Percentiles rank a stretch among this genome's conserved stretches.
Evolutionary conservation across 805 yeast species (phyloP).

Genomic region (Isabelozyma heimii): DNA sequence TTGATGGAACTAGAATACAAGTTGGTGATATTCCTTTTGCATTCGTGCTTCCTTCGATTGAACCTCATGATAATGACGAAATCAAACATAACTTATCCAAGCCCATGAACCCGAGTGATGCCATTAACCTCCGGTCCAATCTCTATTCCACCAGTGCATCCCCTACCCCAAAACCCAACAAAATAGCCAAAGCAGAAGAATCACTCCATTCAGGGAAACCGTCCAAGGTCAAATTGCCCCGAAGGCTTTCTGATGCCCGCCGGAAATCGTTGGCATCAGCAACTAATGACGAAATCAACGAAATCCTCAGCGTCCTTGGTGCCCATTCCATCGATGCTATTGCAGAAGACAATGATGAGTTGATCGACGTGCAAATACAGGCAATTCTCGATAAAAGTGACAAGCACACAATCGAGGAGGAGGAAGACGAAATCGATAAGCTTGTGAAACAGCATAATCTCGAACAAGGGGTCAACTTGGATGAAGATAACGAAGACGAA

Average conservation of each 20-base stretch:
- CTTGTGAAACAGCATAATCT: constrained; percentile 34
- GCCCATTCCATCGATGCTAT: constrained; percentile 27
- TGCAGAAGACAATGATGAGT: constrained; percentile 24
- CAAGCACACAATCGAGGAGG: constrained; percentile 18
- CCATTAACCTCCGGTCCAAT: constrained; percentile 52
- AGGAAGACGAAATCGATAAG: constrained; percentile 37
- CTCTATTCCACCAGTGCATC: constrained; percentile 32
- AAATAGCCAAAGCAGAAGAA: constrained; percentile 5
- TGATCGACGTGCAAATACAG: constrained; percentile 30
- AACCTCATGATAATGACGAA: constrained; percentile 31
- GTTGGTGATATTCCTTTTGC: constrained; percentile 89
- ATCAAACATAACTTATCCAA: constrained; percentile 18
- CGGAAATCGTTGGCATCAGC: constrained; percentile 37
- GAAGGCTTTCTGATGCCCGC: constrained; percentile 35
- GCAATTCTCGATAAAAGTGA: constrained; percentile 24
- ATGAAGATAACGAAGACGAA: constrained; percentile 11
- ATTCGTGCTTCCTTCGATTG: constrained; percentile 78
- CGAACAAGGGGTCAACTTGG: constrained; percentile 29
- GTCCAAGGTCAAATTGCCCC: constrained; percentile 13
- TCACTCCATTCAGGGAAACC: constrained; percentile 3
- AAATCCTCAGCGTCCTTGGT: constrained; percentile 35
- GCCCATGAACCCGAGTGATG: constrained; percentile 60
- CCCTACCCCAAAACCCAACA: constrained; percentile 13
- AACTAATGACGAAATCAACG: constrained; percentile 37
- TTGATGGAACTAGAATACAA: constrained; percentile 80